Evolutionary conservation across 306 rosid genomes (phyloP), one percentile per base, ranked within the genome.

Genomic region (Delonix regia): DNA sequence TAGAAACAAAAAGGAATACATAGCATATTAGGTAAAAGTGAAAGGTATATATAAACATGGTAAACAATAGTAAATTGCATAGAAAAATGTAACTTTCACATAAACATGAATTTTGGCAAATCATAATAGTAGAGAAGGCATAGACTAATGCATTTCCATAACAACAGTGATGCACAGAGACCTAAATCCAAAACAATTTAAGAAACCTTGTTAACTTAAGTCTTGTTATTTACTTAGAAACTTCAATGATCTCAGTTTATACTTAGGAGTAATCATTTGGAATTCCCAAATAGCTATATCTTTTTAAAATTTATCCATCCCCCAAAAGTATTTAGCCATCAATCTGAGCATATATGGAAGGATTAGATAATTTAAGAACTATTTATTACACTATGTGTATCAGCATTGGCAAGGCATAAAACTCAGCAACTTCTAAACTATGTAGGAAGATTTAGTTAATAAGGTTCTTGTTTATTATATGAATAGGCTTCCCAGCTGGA

Each of bases 351-450:
- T 16, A 63, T 47, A 41, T 33, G 68, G 74, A 76, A 75, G 56
- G 68, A 74, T 36, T 49, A 8, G 51, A 77, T 33, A 80, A 28
- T 22, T 42, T 25, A 3, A 49, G 33, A 71, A 67, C 13, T 41
- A 63, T 67, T 19, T 60, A 36, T 84, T 90, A 92, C 97, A 97
- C 97, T 45, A 97, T 84, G 87, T 94, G 97, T 83, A 94, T 90
- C 89, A 92, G 99, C 88, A 94, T 81, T 56, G 97, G 97, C 88
- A 90, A 71, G 90, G 92, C 93, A 89, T 84, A 87, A 55, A 79
- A 77, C 55, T 80, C 86, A 83, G 95, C 97, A 74, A 92, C 82
- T 81, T 90, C 97, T 91, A 94, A 83, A 82, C 92, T 90, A 70
- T 22, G 80, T 70, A 90, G 82, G 86, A 94, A 92, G 74, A 92